Percentiles rank a stretch among this genome's conserved stretches.
Evolutionary conservation across 495 filamentous ascomycete genomes (phyloP).

Genomic region (Penicillium cinerascens): DNA sequence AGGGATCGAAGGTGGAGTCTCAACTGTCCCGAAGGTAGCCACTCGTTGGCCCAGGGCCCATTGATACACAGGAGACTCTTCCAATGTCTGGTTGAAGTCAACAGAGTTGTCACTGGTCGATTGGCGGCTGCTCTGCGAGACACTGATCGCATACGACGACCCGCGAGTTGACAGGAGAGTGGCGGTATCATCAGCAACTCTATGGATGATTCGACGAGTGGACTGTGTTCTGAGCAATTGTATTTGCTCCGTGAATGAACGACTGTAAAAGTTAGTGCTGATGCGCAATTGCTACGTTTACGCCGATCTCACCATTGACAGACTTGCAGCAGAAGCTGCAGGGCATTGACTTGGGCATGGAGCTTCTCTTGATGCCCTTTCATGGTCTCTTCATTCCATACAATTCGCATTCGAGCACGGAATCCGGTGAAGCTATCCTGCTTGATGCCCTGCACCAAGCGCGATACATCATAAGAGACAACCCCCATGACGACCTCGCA

Average conservation of each 20-base stretch:
- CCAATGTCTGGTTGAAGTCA: constrained; percentile 32
- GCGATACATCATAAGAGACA: constrained; percentile 36
- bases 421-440: constrained; percentile 17
- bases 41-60: constrained; percentile 17
- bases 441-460: constrained; percentile 24
- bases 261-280: constrained; percentile 12
- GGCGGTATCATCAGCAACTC: constrained; percentile 38
- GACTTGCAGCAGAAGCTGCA: constrained; percentile 45
- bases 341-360: constrained; percentile 37
- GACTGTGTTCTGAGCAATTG: constrained; percentile 32
- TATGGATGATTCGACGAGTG: constrained; percentile 38
- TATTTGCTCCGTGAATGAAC: constrained; percentile 32
- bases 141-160: constrained; percentile 22
- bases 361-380: constrained; percentile 38
- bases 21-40: constrained; percentile 5
- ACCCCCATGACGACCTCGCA: constrained; percentile 39
- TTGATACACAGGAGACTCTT: constrained; percentile 29
- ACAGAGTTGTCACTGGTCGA: constrained; percentile 30
- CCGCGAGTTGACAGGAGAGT: constrained; percentile 31
- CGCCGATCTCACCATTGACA: constrained; percentile 37
- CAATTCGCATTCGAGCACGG: constrained; percentile 23
- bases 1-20: constrained; percentile 3
- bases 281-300: background rate
- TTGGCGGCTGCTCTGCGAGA: constrained; percentile 28
- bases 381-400: constrained; percentile 46